Percentiles rank a stretch among this genome's conserved stretches.
Evolutionary conservation across 1,284 basidiomycete species (phyloP).

Genomic region (Microbotryum scabiosae): DNA sequence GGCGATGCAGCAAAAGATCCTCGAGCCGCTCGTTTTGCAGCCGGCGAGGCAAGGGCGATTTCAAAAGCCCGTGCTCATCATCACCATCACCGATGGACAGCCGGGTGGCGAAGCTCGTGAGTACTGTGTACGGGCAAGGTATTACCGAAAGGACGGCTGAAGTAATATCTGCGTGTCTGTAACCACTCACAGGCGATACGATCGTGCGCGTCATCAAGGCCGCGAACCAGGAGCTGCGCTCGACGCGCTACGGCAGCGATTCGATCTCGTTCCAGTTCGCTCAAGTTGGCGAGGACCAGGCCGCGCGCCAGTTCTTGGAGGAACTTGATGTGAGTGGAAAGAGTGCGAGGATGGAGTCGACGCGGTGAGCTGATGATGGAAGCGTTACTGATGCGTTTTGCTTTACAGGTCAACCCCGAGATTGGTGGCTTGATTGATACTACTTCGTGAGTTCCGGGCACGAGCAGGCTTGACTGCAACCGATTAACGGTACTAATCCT

Average conservation of each 20-base stretch:
- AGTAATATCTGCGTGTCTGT: conserved; percentile 27
- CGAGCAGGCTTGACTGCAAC: too few species aligned
- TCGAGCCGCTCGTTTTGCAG: conserved; percentile 43
- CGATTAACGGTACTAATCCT: too few species aligned
- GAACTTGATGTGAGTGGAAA: conserved; percentile 38
- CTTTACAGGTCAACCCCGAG: conserved; percentile 35
- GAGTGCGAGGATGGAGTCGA: not conserved
- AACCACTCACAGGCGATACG: conserved; percentile 34
- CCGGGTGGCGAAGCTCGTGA: conserved; percentile 3
- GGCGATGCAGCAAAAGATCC: conserved; percentile 41
- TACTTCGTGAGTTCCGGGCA: conserved; percentile 29
- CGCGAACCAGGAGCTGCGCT: conserved; percentile 39
- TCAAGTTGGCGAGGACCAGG: conserved; percentile 43
- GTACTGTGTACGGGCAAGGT: not conserved
- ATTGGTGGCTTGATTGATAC: conserved; percentile 43
- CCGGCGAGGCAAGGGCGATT: conserved; percentile 40
- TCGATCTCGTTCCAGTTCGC: conserved; percentile 43
- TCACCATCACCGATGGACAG: conserved; percentile 33
- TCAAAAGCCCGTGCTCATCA: conserved; percentile 45
- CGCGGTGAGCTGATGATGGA: not conserved
- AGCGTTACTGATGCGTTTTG: not conserved
- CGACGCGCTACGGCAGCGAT: conserved; percentile 43
- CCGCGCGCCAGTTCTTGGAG: conserved; percentile 39
- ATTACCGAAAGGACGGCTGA: not conserved
- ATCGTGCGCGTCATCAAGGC: conserved; percentile 41